Conservation (phyloP, 257 asterid species). For the Capsicum pubescens region DNA sequence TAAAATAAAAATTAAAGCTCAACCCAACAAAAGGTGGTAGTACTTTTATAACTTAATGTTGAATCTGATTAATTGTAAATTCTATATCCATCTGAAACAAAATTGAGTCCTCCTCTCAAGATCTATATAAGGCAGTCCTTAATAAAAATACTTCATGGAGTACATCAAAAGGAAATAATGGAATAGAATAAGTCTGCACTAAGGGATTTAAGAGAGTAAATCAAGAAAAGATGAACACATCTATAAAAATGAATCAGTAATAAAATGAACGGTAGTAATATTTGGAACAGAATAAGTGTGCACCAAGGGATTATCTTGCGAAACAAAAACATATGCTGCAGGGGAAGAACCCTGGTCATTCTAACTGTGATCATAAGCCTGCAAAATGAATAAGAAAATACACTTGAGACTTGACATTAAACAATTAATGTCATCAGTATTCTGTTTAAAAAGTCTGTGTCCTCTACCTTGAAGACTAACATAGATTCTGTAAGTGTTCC, state of each 20-base stretch:
- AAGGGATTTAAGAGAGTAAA: conserved; percentile 5
- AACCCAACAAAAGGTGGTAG: background rate
- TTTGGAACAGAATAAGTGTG: conserved; percentile 15
- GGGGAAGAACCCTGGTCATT: background rate
- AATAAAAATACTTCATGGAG: conserved; percentile 3
- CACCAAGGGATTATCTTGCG: conserved; percentile 10
- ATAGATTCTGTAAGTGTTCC: conserved; percentile 5
- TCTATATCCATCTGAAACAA: background rate
- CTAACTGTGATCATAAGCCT: conserved; percentile 8
- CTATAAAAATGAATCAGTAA: background rate
- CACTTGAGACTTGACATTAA: background rate
- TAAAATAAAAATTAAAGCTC: background rate
- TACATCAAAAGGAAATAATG: background rate
- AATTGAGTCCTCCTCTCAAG: conserved; percentile 2
- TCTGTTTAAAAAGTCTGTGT: background rate
- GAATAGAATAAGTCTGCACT: background rate
- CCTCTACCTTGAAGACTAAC: background rate
- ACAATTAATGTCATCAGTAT: conserved; percentile 18
- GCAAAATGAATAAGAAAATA: background rate
- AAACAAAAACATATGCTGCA: conserved; percentile 14
- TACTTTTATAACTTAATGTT: background rate
- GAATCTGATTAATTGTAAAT: background rate
- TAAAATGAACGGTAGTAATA: background rate
- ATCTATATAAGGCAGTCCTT: background rate
- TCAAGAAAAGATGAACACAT: conserved; percentile 7